Conservation (phyloP, 352 stramenopile genomes). For the Globisporangium ultimum region DNA sequence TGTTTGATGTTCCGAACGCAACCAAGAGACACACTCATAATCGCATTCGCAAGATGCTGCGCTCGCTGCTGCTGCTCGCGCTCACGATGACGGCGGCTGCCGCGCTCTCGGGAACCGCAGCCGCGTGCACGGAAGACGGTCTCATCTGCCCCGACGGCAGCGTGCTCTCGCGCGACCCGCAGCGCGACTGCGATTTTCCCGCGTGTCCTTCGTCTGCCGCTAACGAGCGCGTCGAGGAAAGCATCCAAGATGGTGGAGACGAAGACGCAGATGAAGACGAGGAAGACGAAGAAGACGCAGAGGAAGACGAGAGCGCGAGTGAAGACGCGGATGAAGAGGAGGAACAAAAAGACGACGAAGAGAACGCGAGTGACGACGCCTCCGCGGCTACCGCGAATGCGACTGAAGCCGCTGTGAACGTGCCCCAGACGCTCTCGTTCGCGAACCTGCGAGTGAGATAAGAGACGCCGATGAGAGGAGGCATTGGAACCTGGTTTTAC, state of each 20-base stretch:
- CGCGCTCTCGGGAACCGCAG: constrained; percentile 29
- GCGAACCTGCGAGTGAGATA: not conserved
- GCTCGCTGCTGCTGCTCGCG: constrained; percentile 17
- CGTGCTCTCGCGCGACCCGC: constrained; percentile 12
- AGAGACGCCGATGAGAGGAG: no score
- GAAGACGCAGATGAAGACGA: no score
- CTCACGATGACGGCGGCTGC: constrained; percentile 3
- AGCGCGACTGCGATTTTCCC: constrained; percentile 12
- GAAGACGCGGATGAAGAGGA: no score
- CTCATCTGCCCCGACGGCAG: constrained; percentile 11
- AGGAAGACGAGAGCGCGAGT: not conserved
- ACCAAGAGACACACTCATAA: not conserved
- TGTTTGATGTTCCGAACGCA: not conserved
- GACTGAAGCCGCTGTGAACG: no score
- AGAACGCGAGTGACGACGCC: not conserved
- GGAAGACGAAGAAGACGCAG: not conserved
- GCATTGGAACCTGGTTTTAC: no score
- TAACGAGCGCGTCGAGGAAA: no score
- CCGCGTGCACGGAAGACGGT: constrained; percentile 17
- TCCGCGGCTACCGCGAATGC: no score
- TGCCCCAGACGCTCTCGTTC: not conserved
- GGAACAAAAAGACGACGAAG: not conserved
- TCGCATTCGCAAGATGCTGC: not conserved
- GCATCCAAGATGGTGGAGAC: no score
- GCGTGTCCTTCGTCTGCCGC: not conserved